A percentile compares a stretch with the other conserved stretches of the same genome.
Conservation (phyloP, 2,329 filamentous ascomycete genomes). For the Blastomyces gilchristii region DNA sequence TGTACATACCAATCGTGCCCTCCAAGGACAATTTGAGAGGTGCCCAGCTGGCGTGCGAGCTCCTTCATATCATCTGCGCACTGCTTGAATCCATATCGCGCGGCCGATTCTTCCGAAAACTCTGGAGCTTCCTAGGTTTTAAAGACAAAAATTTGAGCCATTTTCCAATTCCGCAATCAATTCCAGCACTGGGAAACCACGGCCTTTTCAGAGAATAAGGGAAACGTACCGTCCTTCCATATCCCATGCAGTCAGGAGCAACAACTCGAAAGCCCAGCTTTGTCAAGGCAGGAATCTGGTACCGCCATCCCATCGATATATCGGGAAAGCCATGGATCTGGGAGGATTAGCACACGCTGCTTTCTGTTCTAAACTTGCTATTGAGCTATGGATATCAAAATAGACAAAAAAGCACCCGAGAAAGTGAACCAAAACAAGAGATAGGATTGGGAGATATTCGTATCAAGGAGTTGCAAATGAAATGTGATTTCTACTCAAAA, state of each 20-base stretch:
- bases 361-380: not conserved
- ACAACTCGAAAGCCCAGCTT: slow-evolving; percentile 67
- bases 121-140: slow-evolving; percentile 31
- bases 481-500: not conserved
- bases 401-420: not conserved
- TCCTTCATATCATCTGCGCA: slow-evolving; percentile 65
- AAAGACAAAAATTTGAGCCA: not conserved
- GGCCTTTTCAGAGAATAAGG: not conserved
- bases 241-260: slow-evolving; percentile 78
- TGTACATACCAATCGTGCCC: slow-evolving; percentile 68
- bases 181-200: not conserved
- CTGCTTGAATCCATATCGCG: slow-evolving; percentile 58
- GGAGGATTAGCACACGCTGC: not conserved
- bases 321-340: slow-evolving; percentile 75
- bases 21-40: slow-evolving; percentile 60
- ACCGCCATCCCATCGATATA: slow-evolving; percentile 73
- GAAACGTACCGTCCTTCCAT: slow-evolving; percentile 55
- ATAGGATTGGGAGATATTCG: not conserved
- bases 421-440: not conserved
- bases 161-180: not conserved
- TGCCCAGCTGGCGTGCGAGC: slow-evolving; percentile 51
- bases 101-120: slow-evolving; percentile 51
- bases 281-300: slow-evolving; percentile 70
- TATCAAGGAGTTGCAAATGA: not conserved
- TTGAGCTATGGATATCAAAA: not conserved